Conservation (phyloP, 1,284 basidiomycete genomes). For the Cutaneotrichosporon sp. region DNA sequence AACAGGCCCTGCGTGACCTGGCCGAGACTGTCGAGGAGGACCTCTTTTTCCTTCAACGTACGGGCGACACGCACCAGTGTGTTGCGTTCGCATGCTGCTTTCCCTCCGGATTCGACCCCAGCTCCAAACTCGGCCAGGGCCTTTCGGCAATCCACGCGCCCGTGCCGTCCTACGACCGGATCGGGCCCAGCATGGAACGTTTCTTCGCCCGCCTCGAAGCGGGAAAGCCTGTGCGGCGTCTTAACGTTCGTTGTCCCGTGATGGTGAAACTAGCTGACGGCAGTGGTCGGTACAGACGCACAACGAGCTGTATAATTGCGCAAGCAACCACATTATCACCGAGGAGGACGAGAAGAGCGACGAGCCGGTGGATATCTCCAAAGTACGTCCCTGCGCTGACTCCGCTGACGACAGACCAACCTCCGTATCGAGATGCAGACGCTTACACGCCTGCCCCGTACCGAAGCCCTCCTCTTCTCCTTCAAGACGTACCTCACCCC, state of each 20-base stretch:
- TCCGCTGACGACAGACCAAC: constrained; percentile 4
- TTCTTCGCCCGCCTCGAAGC: constrained; percentile 11
- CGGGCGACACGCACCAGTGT: constrained; percentile 6
- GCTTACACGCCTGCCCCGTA: constrained; percentile 10
- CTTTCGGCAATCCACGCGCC: constrained; percentile 11
- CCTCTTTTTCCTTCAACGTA: constrained; percentile 12
- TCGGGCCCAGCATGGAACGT: constrained; percentile 17
- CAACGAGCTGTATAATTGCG: constrained; percentile 6
- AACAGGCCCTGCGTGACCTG: constrained; percentile 1
- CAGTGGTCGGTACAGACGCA: constrained; percentile 16
- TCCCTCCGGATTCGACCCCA: constrained; percentile 13
- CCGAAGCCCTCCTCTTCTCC: constrained; percentile 10
- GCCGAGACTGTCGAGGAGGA: constrained; percentile 17
- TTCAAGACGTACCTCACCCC: constrained; percentile 18
- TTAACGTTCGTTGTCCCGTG: constrained; percentile 4
- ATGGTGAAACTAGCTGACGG: background rate
- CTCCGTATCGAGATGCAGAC: constrained; percentile 16
- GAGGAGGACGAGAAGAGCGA: constrained; percentile 1
- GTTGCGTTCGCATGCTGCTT: constrained; percentile 17
- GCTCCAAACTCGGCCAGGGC: constrained; percentile 11
- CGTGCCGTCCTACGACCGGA: constrained; percentile 12
- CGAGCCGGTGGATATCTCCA: background rate
- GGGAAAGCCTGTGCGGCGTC: constrained; percentile 11
- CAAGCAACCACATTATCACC: constrained; percentile 9
- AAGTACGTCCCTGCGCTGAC: background rate